phyloP scores from a whole-genome alignment of 2,329 filamentous ascomycete species.

The Colletotrichum trifolii region DNA sequence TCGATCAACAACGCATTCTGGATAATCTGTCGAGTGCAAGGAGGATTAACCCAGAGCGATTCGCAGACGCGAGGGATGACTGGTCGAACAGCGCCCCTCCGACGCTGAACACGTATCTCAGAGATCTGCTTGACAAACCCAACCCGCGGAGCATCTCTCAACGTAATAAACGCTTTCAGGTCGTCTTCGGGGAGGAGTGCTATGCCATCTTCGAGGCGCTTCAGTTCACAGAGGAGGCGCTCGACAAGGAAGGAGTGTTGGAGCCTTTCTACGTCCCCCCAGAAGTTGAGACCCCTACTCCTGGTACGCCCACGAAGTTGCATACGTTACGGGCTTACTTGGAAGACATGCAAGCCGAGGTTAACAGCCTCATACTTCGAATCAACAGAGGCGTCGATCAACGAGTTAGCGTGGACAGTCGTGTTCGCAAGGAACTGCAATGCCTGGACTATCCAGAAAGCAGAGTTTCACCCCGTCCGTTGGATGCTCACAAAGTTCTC shows the following conservation, averaged over 20 bases:
- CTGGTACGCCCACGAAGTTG: slow-evolving; percentile 47
- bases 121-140: slow-evolving; percentile 56
- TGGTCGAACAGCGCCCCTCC: slow-evolving; percentile 53
- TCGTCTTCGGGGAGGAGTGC: slow-evolving; percentile 64
- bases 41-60: slow-evolving; percentile 60
- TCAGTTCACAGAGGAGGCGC: slow-evolving; percentile 57
- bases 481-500: slow-evolving; percentile 23
- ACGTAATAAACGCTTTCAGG: slow-evolving; percentile 66
- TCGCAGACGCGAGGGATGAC: slow-evolving; percentile 53
- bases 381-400: slow-evolving; percentile 37
- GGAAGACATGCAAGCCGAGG: slow-evolving; percentile 61
- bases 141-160: slow-evolving; percentile 60
- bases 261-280: slow-evolving; percentile 51
- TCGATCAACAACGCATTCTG: slow-evolving; percentile 57
- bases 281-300: slow-evolving; percentile 43
- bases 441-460: slow-evolving; percentile 33
- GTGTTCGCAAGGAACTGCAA: slow-evolving; percentile 30
- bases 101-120: slow-evolving; percentile 63
- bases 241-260: slow-evolving; percentile 52
- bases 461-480: slow-evolving; percentile 4
- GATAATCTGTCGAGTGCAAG: slow-evolving; percentile 52
- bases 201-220: slow-evolving; percentile 60
- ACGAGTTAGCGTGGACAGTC: slow-evolving; percentile 6
- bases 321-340: slow-evolving; percentile 58
- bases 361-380: slow-evolving; percentile 54